Conservation (phyloP, 2,329 filamentous ascomycete genomes). For the Periconia sp. region DNA sequence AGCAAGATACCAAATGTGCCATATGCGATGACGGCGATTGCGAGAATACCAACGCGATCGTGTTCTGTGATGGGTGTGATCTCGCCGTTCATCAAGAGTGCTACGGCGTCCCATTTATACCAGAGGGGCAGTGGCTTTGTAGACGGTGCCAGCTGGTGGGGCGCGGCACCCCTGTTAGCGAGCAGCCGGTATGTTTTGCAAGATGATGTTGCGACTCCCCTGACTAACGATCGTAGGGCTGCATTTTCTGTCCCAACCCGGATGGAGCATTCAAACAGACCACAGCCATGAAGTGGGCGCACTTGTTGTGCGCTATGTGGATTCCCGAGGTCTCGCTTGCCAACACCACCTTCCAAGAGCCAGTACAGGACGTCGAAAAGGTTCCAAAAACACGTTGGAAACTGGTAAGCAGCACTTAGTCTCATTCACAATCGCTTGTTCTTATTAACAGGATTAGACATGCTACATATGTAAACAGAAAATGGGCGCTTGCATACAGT, state of each 20-base stretch:
- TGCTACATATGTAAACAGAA: constrained; percentile 97
- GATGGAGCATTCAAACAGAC: constrained; percentile 99
- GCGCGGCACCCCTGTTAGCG: constrained; percentile 76
- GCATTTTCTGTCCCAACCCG: constrained; percentile 97
- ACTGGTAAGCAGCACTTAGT: constrained; percentile 49
- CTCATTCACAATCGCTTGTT: not conserved
- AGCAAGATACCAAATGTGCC: constrained; percentile 95
- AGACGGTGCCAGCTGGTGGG: constrained; percentile 95
- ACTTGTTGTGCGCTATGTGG: constrained; percentile 96
- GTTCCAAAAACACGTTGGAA: constrained; percentile 95
- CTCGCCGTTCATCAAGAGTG: constrained; percentile 98
- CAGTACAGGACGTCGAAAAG: constrained; percentile 96
- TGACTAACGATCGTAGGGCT: constrained; percentile 48
- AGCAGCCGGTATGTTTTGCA: constrained; percentile 33
- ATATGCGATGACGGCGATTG: constrained; percentile 99
- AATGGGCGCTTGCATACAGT: constrained; percentile 98
- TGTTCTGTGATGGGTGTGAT: constrained; percentile 98
- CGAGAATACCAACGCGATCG: constrained; percentile 98
- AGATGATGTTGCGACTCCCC: not conserved
- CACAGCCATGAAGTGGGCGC: constrained; percentile 93
- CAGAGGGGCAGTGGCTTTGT: constrained; percentile 97
- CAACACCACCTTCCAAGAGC: constrained; percentile 97
- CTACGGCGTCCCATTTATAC: constrained; percentile 97
- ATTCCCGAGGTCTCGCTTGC: constrained; percentile 95
- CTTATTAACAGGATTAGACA: constrained; percentile 45